These are phyloP conservation scores for Peronosclerospora sorghi DNA, from an alignment of 352 stramenopile genomes.

Conservation along the genomic window DNA sequence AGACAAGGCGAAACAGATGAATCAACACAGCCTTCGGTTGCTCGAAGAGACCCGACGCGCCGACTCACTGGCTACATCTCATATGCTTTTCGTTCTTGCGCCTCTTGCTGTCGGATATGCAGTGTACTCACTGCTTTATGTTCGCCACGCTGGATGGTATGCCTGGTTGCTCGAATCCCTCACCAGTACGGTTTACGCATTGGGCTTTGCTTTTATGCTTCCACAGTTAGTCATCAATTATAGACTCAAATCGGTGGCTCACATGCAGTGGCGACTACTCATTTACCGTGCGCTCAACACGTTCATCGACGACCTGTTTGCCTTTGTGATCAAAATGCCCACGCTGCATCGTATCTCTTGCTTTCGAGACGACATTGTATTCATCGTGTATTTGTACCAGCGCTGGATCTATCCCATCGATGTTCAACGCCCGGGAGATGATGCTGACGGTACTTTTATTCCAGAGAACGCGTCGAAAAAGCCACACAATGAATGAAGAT, in stretches of 20 bases:
- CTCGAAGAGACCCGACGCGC: slow-evolving; percentile 42
- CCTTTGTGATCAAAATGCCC: slow-evolving; percentile 87
- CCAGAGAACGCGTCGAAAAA: slow-evolving; percentile 6
- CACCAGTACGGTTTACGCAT: slow-evolving; percentile 82
- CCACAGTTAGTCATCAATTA: slow-evolving; percentile 92
- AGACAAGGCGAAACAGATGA: slow-evolving; percentile 23
- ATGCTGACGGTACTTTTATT: slow-evolving; percentile 7
- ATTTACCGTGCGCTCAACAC: slow-evolving; percentile 91
- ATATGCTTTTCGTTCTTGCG: slow-evolving; percentile 68
- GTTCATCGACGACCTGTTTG: slow-evolving; percentile 89
- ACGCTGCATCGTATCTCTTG: slow-evolving; percentile 84
- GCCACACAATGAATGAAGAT: slow-evolving; percentile 15
- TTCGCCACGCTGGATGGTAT: slow-evolving; percentile 75
- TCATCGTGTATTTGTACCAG: slow-evolving; percentile 86
- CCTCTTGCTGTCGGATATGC: slow-evolving; percentile 70
- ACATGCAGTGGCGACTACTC: slow-evolving; percentile 90
- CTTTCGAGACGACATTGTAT: slow-evolving; percentile 87
- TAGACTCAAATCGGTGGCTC: slow-evolving; percentile 84
- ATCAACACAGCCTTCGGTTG: slow-evolving; percentile 16
- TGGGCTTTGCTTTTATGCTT: slow-evolving; percentile 87
- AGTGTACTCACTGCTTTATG: slow-evolving; percentile 74
- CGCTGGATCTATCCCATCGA: slow-evolving; percentile 88
- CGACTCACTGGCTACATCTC: slow-evolving; percentile 73
- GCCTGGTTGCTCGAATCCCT: slow-evolving; percentile 80
- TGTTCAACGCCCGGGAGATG: slow-evolving; percentile 16